These are phyloP conservation scores for Quercus bicolor DNA, from an alignment of 306 rosid genomes.

Conservation along the genomic window DNA sequence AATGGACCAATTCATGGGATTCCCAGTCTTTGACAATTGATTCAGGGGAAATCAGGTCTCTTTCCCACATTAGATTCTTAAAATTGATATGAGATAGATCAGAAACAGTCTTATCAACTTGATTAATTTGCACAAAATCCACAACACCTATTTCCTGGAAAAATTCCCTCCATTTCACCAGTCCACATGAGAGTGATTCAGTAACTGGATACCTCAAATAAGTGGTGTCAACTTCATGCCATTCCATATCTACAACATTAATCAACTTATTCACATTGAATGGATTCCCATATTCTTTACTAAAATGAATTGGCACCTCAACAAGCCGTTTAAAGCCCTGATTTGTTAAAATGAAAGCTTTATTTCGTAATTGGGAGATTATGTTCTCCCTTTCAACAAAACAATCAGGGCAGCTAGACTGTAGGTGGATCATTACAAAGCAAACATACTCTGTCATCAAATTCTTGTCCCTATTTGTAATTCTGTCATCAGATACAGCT, in stretches of 20 bases:
- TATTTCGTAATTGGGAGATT: slow-evolving; percentile 55
- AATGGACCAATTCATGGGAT: slow-evolving; percentile 62
- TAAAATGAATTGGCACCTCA: slow-evolving; percentile 73
- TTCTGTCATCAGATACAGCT: slow-evolving; percentile 44
- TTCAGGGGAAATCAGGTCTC: slow-evolving; percentile 56
- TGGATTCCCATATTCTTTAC: slow-evolving; percentile 69
- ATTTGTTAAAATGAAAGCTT: slow-evolving; percentile 64
- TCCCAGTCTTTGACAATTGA: slow-evolving; percentile 77
- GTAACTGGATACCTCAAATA: slow-evolving; percentile 72
- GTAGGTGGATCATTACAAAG: slow-evolving; percentile 75
- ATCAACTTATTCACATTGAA: slow-evolving; percentile 55
- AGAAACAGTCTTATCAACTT: slow-evolving; percentile 57
- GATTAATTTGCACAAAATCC: slow-evolving; percentile 64
- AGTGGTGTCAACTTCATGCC: slow-evolving; percentile 72
- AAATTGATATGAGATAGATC: slow-evolving; percentile 42
- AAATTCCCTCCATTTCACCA: slow-evolving; percentile 73
- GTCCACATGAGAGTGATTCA: slow-evolving; percentile 52
- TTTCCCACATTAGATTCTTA: slow-evolving; percentile 49
- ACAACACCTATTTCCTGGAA: slow-evolving; percentile 69
- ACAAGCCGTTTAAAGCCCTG: slow-evolving; percentile 68
- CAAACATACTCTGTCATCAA: slow-evolving; percentile 82
- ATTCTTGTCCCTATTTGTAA: slow-evolving; percentile 31
- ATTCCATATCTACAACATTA: slow-evolving; percentile 50
- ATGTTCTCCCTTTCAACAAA: slow-evolving; percentile 49
- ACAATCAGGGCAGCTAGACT: slow-evolving; percentile 72